Evolutionary conservation across 768 basidiomycete species (phyloP), one percentile per base, ranked within the genome.

Genomic region (Boletus patriciae): DNA sequence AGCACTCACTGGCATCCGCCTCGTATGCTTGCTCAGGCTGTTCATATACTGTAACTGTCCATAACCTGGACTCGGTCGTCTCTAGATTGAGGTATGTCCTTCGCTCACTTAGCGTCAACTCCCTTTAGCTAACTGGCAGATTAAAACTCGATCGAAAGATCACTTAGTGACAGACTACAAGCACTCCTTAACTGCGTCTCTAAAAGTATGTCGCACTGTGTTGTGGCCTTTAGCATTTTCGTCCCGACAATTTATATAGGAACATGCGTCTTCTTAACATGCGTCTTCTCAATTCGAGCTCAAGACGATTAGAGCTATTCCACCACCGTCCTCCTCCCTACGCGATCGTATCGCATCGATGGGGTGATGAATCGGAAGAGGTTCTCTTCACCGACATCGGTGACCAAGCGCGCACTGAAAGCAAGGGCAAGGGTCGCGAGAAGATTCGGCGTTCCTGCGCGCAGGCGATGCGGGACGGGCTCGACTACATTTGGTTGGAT

Each of bases 401-500:
- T 13, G 56, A 65, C 31, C 44, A 15, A 21, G 40, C n/a, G 1
- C 50, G 54, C 29, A 36, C 59, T 10, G 42, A 18, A 25, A 48
- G 55, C 45, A 68, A 65, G 37, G 41, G n/a, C 15, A 66, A 50
- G 21, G 63, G 69, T 3, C 60, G 62, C 33, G 33, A 48, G 3
- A 72, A 70, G 59, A 60, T 72, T 11, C 18, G 23, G 1, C 59
- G 57, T 9, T 50, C 60, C 40, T 69, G 67, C 34, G 16, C 9
- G 2, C 62, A 61, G 54, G 69, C 70, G 27, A 1, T 7, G 16
- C 23, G 21, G 15, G 60, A 72, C 10, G 36, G 42, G 0, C 34
- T 66, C 31, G 18, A 21, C 18, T 66, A 69, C 46, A 52, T 72
- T 29, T 74, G 71, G 72, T 23, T 70, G 49, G 67, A 74, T 16